Conservation (phyloP, 1,139 yeast genomes). For the Geotrichum klebahnii region DNA sequence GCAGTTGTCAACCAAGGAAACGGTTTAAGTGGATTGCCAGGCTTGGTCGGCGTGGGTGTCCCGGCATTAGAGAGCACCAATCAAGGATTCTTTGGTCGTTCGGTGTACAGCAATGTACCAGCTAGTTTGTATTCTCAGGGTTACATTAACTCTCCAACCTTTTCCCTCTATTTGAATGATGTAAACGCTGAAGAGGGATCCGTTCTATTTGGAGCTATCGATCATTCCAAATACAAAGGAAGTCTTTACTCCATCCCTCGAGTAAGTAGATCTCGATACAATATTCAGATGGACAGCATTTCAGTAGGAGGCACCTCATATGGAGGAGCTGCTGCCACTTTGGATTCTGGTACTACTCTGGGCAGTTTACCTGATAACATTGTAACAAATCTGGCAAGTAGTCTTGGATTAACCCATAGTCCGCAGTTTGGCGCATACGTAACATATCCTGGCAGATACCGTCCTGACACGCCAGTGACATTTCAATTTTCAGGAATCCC, state of each 20-base stretch:
- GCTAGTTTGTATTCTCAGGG: slow-evolving; percentile 39
- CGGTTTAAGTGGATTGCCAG: slow-evolving; percentile 29
- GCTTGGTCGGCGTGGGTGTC: slow-evolving; percentile 30
- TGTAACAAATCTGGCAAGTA: slow-evolving; percentile 21
- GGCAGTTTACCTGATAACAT: slow-evolving; percentile 28
- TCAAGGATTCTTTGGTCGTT: slow-evolving; percentile 16
- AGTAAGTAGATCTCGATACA: slow-evolving; percentile 21
- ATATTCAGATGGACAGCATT: slow-evolving; percentile 22
- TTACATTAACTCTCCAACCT: slow-evolving; percentile 45
- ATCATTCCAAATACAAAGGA: slow-evolving; percentile 47
- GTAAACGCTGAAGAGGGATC: slow-evolving; percentile 37
- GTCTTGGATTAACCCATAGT: slow-evolving; percentile 23
- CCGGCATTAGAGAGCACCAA: slow-evolving; percentile 25
- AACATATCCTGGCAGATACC: slow-evolving; percentile 6
- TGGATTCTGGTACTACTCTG: slow-evolving; percentile 33
- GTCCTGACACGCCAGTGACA: slow-evolving; percentile 17
- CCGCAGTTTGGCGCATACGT: slow-evolving; percentile 16
- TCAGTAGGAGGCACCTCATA: slow-evolving; percentile 14
- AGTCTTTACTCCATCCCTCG: slow-evolving; percentile 31
- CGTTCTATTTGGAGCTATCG: slow-evolving; percentile 49
- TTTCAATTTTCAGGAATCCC: slow-evolving; percentile 28
- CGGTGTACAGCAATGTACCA: slow-evolving; percentile 28
- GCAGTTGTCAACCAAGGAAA: slow-evolving; percentile 29
- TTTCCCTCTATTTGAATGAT: slow-evolving; percentile 38
- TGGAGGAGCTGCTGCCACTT: slow-evolving; percentile 22